Evolutionary conservation across 2,329 filamentous ascomycete genomes (phyloP).

Genomic region (Xylaria digitata): DNA sequence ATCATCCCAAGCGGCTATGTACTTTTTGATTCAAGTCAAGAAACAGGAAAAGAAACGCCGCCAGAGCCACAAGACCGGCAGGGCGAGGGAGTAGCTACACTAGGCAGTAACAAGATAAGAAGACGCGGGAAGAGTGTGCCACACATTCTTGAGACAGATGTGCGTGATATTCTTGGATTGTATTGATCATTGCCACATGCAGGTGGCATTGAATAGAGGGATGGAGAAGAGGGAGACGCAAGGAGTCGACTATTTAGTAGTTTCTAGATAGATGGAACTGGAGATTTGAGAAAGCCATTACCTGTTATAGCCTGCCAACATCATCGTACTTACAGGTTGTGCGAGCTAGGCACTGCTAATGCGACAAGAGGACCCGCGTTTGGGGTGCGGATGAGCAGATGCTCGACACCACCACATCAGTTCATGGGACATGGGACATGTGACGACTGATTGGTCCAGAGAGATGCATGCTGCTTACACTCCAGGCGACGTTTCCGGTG

Average conservation of each 20-base stretch:
- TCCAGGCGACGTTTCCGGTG: constrained; percentile 18
- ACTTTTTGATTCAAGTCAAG: not conserved
- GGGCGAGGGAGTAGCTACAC: constrained; percentile 5
- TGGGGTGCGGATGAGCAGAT: constrained; percentile 8
- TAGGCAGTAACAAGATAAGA: constrained; percentile 9
- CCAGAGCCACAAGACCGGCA: constrained; percentile 21
- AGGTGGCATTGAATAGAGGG: not conserved
- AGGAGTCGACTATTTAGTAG: no score
- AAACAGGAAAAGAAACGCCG: constrained; percentile 5
- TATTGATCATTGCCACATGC: not conserved
- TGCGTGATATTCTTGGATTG: constrained; percentile 26
- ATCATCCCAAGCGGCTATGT: not conserved
- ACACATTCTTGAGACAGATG: constrained; percentile 18
- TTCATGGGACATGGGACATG: constrained; percentile 25
- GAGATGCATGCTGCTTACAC: constrained; percentile 1
- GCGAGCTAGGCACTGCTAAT: no score
- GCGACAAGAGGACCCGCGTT: no score
- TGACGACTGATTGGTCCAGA: constrained; percentile 33
- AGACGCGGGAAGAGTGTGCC: constrained; percentile 19
- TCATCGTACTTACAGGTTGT: no score
- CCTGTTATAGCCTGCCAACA: no score
- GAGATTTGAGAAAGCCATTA: no score
- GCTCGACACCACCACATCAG: constrained; percentile 30
- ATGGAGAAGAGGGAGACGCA: not conserved
- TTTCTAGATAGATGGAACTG: no score